phyloP scores from a whole-genome alignment of 768 basidiomycete species.

The Leccinum disarticulatum region DNA sequence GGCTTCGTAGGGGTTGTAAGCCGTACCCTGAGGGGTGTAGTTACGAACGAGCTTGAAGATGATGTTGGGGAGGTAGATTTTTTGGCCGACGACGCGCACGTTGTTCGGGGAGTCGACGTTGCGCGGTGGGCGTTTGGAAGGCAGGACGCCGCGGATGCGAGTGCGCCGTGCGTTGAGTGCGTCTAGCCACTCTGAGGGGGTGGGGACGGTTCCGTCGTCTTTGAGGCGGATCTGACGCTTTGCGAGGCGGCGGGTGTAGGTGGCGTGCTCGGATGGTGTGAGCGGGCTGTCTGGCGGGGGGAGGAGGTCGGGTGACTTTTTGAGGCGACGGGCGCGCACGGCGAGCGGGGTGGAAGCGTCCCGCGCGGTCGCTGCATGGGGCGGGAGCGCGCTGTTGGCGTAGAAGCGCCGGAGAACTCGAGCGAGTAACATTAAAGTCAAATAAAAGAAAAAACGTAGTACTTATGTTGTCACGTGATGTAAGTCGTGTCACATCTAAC shows the following conservation, averaged over 20 bases:
- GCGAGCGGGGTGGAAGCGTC: constrained; percentile 73
- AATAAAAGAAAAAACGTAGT: constrained; percentile 21
- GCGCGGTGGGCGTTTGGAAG: constrained; percentile 25
- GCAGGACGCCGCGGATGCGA: constrained; percentile 65
- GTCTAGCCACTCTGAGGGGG: constrained; percentile 60
- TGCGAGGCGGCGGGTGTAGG: constrained; percentile 58
- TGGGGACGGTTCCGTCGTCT: constrained; percentile 36
- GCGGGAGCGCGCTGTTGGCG: constrained; percentile 49
- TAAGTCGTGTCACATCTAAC: background rate
- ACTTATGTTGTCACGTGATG: no score
- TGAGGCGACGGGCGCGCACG: constrained; percentile 64
- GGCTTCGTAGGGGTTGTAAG: constrained; percentile 94
- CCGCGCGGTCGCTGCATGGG: constrained; percentile 47
- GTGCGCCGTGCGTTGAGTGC: constrained; percentile 55
- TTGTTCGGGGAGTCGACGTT: constrained; percentile 37
- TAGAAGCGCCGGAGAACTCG: constrained; percentile 41
- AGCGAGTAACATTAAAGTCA: constrained; percentile 8
- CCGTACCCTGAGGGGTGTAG: constrained; percentile 65
- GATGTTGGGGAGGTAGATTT: constrained; percentile 88
- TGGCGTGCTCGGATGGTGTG: constrained; percentile 62
- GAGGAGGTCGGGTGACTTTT: constrained; percentile 43
- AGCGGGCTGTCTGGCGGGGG: constrained; percentile 48
- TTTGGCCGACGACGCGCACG: constrained; percentile 66
- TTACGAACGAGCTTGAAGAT: constrained; percentile 83
- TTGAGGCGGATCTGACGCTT: constrained; percentile 46